Evolutionary conservation across 345 rosid genomes (phyloP).

Genomic region (Aquilaria yunnanensis): DNA sequence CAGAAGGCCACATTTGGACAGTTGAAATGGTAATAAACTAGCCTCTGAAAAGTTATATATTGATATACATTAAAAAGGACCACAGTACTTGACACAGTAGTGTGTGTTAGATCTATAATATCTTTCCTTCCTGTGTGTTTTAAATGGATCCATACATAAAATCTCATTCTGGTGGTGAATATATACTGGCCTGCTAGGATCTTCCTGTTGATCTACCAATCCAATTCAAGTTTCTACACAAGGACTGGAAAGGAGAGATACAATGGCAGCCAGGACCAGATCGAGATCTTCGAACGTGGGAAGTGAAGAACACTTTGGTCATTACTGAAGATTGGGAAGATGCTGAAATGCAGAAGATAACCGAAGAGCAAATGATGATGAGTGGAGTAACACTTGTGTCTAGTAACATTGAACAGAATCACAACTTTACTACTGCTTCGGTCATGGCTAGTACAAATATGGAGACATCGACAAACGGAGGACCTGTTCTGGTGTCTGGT

Average conservation of each 20-base stretch:
- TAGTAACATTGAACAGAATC: not conserved
- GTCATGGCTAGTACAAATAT: not conserved
- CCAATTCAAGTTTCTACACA: slow-evolving; percentile 24
- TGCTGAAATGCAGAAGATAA: slow-evolving; percentile 18
- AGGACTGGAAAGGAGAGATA: slow-evolving; percentile 13
- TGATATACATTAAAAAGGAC: too few species aligned
- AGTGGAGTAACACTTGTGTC: not conserved
- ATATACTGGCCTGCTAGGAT: slow-evolving; percentile 11
- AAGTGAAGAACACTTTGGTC: slow-evolving; percentile 11
- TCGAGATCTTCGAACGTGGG: slow-evolving; percentile 25
- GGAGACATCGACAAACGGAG: slow-evolving; percentile 5
- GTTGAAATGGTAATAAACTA: slow-evolving; percentile 22
- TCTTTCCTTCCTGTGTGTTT: too few species aligned
- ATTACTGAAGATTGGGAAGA: slow-evolving; percentile 28
- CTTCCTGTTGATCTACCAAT: slow-evolving; percentile 14
- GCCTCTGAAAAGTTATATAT: too few species aligned
- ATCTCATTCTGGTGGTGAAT: not conserved
- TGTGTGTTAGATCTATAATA: too few species aligned
- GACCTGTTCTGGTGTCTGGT: slow-evolving; percentile 19
- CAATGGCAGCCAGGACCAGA: slow-evolving; percentile 31
- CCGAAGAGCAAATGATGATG: slow-evolving; percentile 12
- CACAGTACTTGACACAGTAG: too few species aligned
- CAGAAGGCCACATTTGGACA: slow-evolving; percentile 27
- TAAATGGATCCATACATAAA: too few species aligned
- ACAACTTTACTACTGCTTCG: slow-evolving; percentile 4